Base-by-base conservation (phyloP, 2,329 filamentous ascomycete species). In the Cladosporium sp. region DNA sequence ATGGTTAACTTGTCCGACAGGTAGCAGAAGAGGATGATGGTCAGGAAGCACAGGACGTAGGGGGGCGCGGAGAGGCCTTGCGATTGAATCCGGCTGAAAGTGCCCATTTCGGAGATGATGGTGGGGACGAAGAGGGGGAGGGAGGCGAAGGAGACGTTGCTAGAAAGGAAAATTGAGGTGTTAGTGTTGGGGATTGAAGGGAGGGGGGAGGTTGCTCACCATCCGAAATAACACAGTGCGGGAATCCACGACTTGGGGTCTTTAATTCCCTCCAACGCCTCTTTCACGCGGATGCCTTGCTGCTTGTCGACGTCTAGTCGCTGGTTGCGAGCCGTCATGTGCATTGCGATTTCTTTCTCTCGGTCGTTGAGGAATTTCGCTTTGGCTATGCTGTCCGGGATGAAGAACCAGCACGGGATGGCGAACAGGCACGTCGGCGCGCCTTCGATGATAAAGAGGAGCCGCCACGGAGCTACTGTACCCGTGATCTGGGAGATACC, bases 61-160 rank as follows among this genome's bases (percentile, higher is more conserved):
- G 71, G 71, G 1, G 85, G 85, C 0, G 85, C 84, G 1, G 84
- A 84, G 12, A 90, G 75, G 1, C 85, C 86, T 67, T 90, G 86
- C 0, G 86, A 83, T 52, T 82, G 73, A 54, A 88, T 77, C 12
- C 76, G 71, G 0, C 77, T 79, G 67, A 84, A 89, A 4, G 50
- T 39, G 8, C 86, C 85, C 82, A 89, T 86, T 49, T 72, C 67
- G 5, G 65, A 62, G 53, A 74, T 62, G 47, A 73, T 72, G 1
- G 70, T 73, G 0, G 70, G 70, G 0, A 73, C 61, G 56, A 71
- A 73, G 24, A 73, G 69, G 0, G 71, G 71, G 1, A 75, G 59
- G 1, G 68, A 71, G n/a, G 80, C 79, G 65, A 83, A 87, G 40
- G 82, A 83, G 53, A 86, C 81, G 64, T 81, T 82, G 70, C 62